Percentiles rank a stretch among this genome's conserved stretches.
phyloP scores from a whole-genome alignment of 352 stramenopile species.

The Pythium aquatile region DNA sequence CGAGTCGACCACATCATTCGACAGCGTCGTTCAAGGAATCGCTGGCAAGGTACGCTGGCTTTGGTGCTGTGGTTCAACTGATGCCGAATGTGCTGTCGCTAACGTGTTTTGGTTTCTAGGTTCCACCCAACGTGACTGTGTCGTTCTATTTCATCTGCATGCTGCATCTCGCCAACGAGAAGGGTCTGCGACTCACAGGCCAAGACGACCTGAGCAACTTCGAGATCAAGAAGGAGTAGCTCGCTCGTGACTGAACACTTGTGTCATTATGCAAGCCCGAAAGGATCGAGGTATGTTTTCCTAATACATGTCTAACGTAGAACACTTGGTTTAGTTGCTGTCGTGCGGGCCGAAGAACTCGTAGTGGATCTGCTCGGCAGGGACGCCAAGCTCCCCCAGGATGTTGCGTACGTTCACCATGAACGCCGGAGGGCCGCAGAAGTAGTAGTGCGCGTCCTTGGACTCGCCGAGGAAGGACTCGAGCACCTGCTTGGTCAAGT shows the following conservation, averaged over 20 bases:
- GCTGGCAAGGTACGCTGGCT: slow-evolving; percentile 57
- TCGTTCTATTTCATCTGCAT: slow-evolving; percentile 99
- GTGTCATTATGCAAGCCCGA: slow-evolving; percentile 1
- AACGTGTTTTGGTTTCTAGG: slow-evolving; percentile 36
- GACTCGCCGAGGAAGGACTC: slow-evolving; percentile 34
- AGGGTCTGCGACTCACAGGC: slow-evolving; percentile 88
- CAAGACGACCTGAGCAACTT: slow-evolving; percentile 81
- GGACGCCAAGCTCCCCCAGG: slow-evolving; percentile 38
- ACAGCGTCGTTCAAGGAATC: slow-evolving; percentile 90
- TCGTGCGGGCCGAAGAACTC: slow-evolving; percentile 66
- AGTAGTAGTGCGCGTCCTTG: slow-evolving; percentile 46
- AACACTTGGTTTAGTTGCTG: slow-evolving; percentile 21
- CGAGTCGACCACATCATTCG: slow-evolving; percentile 72
- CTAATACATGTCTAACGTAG: slow-evolving; percentile 18
- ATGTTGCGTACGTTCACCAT: slow-evolving; percentile 43
- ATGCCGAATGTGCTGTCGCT: background rate
- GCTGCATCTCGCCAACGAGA: slow-evolving; percentile 99
- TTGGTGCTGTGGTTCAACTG: no score
- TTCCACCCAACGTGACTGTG: slow-evolving; percentile 93
- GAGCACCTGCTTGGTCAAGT: slow-evolving; percentile 35
- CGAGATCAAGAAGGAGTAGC: slow-evolving; percentile 44
- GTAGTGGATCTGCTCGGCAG: slow-evolving; percentile 47
- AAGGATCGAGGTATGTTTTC: background rate
- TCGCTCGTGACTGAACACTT: background rate
- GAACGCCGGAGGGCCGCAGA: slow-evolving; percentile 55